These are phyloP conservation scores for Ustilago shanxiensis DNA, from an alignment of 1,284 basidiomycete genomes.

Conservation along the genomic window DNA sequence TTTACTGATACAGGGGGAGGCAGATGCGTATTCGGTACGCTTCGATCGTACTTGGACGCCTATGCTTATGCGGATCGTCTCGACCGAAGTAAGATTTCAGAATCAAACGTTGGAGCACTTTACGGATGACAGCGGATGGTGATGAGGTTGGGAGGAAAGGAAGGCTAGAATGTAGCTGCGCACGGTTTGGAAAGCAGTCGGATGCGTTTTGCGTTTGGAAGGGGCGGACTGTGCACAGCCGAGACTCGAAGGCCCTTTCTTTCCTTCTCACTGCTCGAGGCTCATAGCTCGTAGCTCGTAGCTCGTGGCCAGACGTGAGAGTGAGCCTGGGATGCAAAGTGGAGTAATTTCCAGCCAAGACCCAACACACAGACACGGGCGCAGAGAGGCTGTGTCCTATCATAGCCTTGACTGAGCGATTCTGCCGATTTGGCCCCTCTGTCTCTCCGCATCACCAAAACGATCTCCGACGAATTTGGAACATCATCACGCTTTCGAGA, in stretches of 20 bases:
- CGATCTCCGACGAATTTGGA: conserved; percentile 6
- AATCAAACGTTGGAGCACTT: not conserved
- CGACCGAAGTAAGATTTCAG: not conserved
- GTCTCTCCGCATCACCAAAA: no score
- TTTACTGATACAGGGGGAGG: not conserved
- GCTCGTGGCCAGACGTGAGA: conserved; percentile 4
- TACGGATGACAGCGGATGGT: not conserved
- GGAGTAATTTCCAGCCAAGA: conserved; percentile 1
- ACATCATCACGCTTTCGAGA: not conserved
- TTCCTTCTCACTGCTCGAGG: not conserved
- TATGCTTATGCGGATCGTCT: not conserved
- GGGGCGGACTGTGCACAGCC: conserved; percentile 14
- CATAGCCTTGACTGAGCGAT: no score
- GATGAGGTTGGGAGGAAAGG: not conserved
- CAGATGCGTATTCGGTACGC: not conserved
- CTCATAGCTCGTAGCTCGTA: no score
- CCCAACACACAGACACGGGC: not conserved
- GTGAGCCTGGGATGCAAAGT: no score
- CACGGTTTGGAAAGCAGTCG: not conserved
- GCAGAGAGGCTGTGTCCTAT: not conserved
- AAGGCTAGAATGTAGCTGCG: not conserved
- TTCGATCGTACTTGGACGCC: no score
- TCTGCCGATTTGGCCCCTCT: not conserved
- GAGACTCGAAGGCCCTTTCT: not conserved
- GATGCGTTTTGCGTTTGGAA: not conserved